Evolutionary conservation across 2,329 filamentous ascomycete genomes (phyloP).

Genomic region (Diaporthe caulivora): DNA sequence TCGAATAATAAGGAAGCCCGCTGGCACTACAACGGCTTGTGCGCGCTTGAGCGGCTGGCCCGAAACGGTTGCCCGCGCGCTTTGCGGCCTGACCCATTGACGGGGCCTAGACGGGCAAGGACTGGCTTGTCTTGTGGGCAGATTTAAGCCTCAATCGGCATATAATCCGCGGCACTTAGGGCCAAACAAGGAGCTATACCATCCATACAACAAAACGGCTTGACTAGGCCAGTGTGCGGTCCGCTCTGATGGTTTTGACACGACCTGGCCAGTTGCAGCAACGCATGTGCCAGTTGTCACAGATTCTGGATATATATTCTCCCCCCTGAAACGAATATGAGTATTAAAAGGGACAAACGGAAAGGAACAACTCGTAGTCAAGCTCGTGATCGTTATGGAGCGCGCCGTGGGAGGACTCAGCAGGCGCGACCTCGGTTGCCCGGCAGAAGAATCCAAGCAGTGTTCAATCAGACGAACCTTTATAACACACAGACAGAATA

Average conservation of each 20-base stretch:
- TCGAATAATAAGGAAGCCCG: background rate
- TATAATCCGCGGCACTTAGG: background rate
- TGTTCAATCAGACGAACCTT: background rate
- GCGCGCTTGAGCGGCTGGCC: background rate
- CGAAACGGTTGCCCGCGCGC: conserved; percentile 2
- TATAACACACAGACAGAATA: background rate
- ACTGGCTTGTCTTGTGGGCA: background rate
- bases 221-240: background rate
- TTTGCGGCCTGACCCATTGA: background rate
- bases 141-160: background rate
- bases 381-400: background rate
- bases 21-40: background rate
- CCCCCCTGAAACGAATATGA: background rate
- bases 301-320: background rate
- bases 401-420: too few relatives aligned
- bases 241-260: background rate
- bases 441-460: background rate
- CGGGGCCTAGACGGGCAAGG: background rate
- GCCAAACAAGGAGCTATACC: background rate
- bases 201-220: too few relatives aligned
- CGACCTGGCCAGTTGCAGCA: too few relatives aligned
- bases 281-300: too few relatives aligned
- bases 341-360: background rate
- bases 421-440: background rate
- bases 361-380: background rate